Evolutionary conservation across 2,329 filamentous ascomycete genomes (phyloP).

Genomic region (Sporothrix variecibatus): DNA sequence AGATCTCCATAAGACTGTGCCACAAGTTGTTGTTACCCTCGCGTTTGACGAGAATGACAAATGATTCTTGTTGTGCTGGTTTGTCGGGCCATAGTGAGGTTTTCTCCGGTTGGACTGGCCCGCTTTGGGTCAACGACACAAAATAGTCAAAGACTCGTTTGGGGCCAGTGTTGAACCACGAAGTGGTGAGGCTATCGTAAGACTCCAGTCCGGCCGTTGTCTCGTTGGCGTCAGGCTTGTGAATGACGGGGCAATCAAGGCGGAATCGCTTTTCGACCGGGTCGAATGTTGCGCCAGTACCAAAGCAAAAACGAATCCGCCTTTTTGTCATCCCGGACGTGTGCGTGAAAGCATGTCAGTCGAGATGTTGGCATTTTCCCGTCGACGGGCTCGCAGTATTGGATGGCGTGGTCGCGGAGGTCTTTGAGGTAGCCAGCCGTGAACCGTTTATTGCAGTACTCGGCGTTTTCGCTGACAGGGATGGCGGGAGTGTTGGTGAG

Average conservation of each 20-base stretch:
- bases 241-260: slow-evolving; percentile 23
- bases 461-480: background rate
- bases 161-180: slow-evolving; percentile 30
- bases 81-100: background rate
- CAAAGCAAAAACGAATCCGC: slow-evolving; percentile 29
- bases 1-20: slow-evolving; percentile 32
- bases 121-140: background rate
- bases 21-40: slow-evolving; percentile 30
- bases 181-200: slow-evolving; percentile 6
- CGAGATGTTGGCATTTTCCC: slow-evolving; percentile 1
- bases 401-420: slow-evolving; percentile 26
- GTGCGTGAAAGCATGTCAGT: slow-evolving; percentile 30
- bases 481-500: background rate
- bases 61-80: background rate
- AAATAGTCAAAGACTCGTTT: slow-evolving; percentile 22
- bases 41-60: slow-evolving; percentile 30
- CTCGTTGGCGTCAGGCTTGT: slow-evolving; percentile 22
- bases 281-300: slow-evolving; percentile 17
- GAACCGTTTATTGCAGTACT: slow-evolving; percentile 23
- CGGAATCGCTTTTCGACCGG: background rate
- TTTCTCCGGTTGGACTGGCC: background rate
- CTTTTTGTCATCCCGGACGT: slow-evolving; percentile 23
- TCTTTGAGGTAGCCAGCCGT: slow-evolving; percentile 27
- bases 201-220: slow-evolving; percentile 20
- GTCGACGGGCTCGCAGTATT: slow-evolving; percentile 28